Evolutionary conservation across 805 yeast species (phyloP), one percentile per base, ranked within the genome.

Genomic region (Candida qinlingensis): DNA sequence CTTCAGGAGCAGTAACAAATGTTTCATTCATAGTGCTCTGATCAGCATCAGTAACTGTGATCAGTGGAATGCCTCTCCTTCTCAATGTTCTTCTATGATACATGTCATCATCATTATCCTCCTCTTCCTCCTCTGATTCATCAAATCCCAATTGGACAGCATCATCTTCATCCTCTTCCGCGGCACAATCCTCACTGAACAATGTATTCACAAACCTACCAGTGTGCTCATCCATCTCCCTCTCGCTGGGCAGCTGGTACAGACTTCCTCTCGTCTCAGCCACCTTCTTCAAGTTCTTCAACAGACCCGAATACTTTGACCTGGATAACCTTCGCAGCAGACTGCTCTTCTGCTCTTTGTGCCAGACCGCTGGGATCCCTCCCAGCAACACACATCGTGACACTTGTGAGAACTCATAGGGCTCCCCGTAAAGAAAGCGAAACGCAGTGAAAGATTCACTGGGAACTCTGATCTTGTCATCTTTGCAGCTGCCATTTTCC

Each of bases 371-470:
- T 0, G 91, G 92, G 2, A 82, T 61, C 0, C 73, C 69, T 0
- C 92, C 92, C 5, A 86, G 54, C 7, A 83, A 65, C 0, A 76
- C 63, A 2, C 74, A 68, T 42, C 69, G 68, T 1, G 87, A 73
- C 9, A 69, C 65, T n/a, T 69, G 66, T 27, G 79, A 67, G 6
- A 86, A 60, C 47, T 78, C 76, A 4, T 56, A 45, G 0, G 83
- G 68, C 7, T 72, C 67, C n/a, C 77, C 72, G 60, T 81, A 82
- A 12, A 73, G 64, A 28, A 86, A 65, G 39, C 86, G 69, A 50
- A 74, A 79, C 0, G 85, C 83, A 0, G 88, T 80, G 64, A 79
- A 85, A 2, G 88, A 81, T 30, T 67, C 52, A 37, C 59, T 63
- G 4, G 87, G 87, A 19, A 81, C 66, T 6, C 31, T 13, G n/a